Evolutionary conservation across 768 basidiomycete genomes (phyloP).

Genomic region (Amyloporia xantha): DNA sequence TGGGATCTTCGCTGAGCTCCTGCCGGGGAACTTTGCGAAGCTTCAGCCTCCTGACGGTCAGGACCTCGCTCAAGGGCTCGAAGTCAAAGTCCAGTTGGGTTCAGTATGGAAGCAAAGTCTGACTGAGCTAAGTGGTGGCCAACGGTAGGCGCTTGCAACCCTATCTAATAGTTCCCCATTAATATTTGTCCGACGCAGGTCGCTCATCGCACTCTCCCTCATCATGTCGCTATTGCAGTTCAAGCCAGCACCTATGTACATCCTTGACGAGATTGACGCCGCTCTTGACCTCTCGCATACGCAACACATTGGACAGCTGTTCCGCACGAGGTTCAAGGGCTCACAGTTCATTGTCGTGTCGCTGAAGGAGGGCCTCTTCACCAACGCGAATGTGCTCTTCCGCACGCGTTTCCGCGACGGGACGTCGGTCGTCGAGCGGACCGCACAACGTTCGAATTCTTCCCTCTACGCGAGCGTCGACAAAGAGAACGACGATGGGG

Average conservation of each 20-base stretch:
- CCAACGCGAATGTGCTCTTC: conserved; percentile 96
- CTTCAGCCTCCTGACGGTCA: conserved; percentile 89
- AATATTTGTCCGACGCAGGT: conserved; percentile 41
- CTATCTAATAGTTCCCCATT: neutral
- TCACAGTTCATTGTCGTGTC: conserved; percentile 98
- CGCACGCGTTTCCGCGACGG: conserved; percentile 90
- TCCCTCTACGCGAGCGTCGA: conserved; percentile 6
- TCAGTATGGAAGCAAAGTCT: conserved; percentile 96
- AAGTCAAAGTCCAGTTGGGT: conserved; percentile 94
- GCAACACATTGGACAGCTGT: conserved; percentile 97
- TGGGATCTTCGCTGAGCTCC: conserved; percentile 87
- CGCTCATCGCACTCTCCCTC: conserved; percentile 92
- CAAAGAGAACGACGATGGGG: neutral
- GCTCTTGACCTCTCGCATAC: conserved; percentile 94
- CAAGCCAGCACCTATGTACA: conserved; percentile 99
- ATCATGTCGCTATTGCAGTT: conserved; percentile 99
- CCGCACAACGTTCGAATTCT: conserved; percentile 42
- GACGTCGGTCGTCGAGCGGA: conserved; percentile 84
- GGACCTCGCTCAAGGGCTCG: conserved; percentile 91
- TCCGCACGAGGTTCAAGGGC: conserved; percentile 94
- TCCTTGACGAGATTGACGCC: conserved; percentile 97
- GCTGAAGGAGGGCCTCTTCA: conserved; percentile 94
- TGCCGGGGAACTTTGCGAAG: conserved; percentile 96
- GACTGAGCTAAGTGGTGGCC: conserved; percentile 95
- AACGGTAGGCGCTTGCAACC: conserved; percentile 55